phyloP scores from a whole-genome alignment of 495 filamentous ascomycete genomes.

The Penicillium malachiteum region DNA sequence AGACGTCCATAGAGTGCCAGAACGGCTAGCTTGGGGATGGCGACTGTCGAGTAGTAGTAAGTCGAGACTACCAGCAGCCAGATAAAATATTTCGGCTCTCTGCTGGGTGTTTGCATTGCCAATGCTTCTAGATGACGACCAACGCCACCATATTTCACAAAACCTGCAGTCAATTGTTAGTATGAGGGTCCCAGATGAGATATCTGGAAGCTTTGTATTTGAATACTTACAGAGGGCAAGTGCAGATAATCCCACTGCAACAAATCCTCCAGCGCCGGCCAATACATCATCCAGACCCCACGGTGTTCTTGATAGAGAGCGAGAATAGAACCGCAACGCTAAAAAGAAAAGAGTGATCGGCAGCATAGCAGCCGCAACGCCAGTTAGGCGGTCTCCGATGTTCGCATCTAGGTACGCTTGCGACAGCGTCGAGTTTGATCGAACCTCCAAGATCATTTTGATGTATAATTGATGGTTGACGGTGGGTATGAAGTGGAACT shows the following conservation, averaged over 20 bases:
- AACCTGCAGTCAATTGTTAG: neutral
- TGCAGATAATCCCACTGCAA: neutral
- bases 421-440: neutral
- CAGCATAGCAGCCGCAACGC: neutral
- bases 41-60: neutral
- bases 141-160: slow-evolving; percentile 1
- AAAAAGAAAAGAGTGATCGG: neutral
- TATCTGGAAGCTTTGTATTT: neutral
- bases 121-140: neutral
- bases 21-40: neutral
- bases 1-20: neutral
- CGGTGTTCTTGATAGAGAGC: neutral
- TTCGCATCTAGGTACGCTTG: neutral
- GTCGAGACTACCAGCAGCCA: neutral
- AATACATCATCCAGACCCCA: neutral
- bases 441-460: neutral
- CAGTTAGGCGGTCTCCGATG: neutral
- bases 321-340: neutral
- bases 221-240: neutral
- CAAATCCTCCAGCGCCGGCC: neutral
- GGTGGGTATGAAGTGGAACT: neutral
- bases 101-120: neutral
- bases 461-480: neutral
- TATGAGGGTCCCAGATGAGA: neutral
- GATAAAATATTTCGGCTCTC: neutral